These are phyloP conservation scores for Xylariaceae sp. DNA, from an alignment of 2,329 filamentous ascomycete genomes.

Conservation along the genomic window DNA sequence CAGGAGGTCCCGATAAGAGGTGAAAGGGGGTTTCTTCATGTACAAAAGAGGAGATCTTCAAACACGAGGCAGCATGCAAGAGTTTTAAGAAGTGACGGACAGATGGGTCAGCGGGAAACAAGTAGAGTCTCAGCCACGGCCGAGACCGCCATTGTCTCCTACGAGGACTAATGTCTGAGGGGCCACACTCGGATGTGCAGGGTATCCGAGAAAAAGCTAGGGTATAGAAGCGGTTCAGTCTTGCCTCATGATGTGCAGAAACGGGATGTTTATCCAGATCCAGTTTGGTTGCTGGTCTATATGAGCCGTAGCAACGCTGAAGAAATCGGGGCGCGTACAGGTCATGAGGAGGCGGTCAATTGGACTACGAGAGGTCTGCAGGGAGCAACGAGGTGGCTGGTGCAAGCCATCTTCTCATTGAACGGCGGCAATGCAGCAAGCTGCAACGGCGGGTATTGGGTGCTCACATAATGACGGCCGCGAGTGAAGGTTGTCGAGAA, in stretches of 20 bases:
- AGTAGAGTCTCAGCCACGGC: constrained; percentile 42
- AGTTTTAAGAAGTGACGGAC: constrained; percentile 51
- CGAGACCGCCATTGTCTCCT: constrained; percentile 40
- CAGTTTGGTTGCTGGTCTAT: constrained; percentile 14
- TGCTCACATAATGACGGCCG: constrained; percentile 29
- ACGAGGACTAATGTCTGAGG: constrained; percentile 37
- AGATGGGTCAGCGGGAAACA: constrained; percentile 42
- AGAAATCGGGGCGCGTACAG: constrained; percentile 26
- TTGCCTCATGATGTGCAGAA: constrained; percentile 41
- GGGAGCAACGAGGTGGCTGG: constrained; percentile 21
- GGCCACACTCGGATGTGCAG: constrained; percentile 25
- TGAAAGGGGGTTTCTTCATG: constrained; percentile 44
- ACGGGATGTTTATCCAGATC: constrained; percentile 30
- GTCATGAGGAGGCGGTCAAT: constrained; percentile 29
- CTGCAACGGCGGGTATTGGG: constrained; percentile 33
- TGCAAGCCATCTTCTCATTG: constrained; percentile 20
- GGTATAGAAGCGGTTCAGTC: constrained; percentile 31
- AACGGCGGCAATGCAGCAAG: constrained; percentile 35
- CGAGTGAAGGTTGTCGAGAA: constrained; percentile 29
- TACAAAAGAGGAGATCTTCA: constrained; percentile 45
- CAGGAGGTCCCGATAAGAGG: constrained; percentile 44
- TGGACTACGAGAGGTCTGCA: constrained; percentile 27
- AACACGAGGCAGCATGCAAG: constrained; percentile 46
- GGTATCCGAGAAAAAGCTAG: constrained; percentile 22
- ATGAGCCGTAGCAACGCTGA: constrained; percentile 23